A percentile compares a stretch with the other conserved stretches of the same genome.
These are phyloP conservation scores for Erodium maritimum DNA, from an alignment of 345 rosid species.

Conservation along the genomic window DNA sequence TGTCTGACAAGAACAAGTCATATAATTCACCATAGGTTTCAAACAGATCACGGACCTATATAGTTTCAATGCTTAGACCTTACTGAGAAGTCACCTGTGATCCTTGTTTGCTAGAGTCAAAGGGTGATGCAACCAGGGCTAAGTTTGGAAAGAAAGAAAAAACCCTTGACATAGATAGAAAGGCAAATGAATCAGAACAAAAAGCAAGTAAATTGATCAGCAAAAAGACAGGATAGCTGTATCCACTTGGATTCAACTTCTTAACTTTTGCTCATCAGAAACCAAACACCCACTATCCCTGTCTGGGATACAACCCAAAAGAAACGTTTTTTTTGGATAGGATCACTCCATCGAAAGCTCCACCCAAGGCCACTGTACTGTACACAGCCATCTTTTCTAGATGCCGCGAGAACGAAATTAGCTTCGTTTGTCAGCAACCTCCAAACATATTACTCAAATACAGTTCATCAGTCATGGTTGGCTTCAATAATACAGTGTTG, in stretches of 20 bases:
- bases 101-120: no score
- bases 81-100: no score
- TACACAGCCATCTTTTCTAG: neutral
- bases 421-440: slow-evolving; percentile 45
- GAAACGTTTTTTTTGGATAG: slow-evolving; percentile 10
- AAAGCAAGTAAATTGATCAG: slow-evolving; percentile 37
- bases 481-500: slow-evolving; percentile 20
- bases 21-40: no score
- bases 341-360: slow-evolving; percentile 19
- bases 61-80: no score
- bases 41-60: no score
- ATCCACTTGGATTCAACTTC: slow-evolving; percentile 58
- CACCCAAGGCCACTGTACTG: slow-evolving; percentile 6
- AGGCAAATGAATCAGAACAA: slow-evolving; percentile 81
- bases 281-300: slow-evolving; percentile 59
- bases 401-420: slow-evolving; percentile 6
- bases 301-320: slow-evolving; percentile 41
- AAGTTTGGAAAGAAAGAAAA: no score
- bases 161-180: slow-evolving; percentile 47
- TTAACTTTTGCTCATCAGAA: slow-evolving; percentile 43
- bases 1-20: no score
- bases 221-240: slow-evolving; percentile 41
- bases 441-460: slow-evolving; percentile 23
- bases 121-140: no score
- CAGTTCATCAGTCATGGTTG: slow-evolving; percentile 22